These are phyloP conservation scores for Fusarium siculi DNA, from an alignment of 2,329 filamentous ascomycete genomes.

Conservation along the genomic window DNA sequence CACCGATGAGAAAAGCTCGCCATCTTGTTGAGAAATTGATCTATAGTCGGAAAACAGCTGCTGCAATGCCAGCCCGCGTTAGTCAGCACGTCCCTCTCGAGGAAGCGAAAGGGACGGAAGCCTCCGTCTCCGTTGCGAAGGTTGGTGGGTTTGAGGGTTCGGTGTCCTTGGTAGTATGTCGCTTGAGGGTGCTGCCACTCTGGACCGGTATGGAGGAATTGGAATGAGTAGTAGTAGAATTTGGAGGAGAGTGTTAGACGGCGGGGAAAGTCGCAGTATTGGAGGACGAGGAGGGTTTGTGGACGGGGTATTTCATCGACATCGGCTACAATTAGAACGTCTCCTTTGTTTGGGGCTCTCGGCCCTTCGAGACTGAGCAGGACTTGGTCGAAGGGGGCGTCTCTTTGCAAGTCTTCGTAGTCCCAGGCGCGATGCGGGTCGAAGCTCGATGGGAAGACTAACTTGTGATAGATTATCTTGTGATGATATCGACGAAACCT, in stretches of 20 bases:
- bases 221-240: conserved; percentile 69
- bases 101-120: conserved; percentile 49
- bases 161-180: conserved; percentile 57
- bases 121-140: conserved; percentile 61
- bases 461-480: conserved; percentile 69
- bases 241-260: conserved; percentile 61
- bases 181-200: conserved; percentile 69
- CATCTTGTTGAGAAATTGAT: conserved; percentile 66
- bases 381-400: conserved; percentile 67
- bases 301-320: conserved; percentile 70
- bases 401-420: conserved; percentile 62
- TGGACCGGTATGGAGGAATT: conserved; percentile 54
- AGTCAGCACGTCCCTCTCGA: conserved; percentile 56
- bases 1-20: conserved; percentile 64
- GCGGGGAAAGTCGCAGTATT: conserved; percentile 62
- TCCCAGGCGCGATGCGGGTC: conserved; percentile 56
- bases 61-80: conserved; percentile 71
- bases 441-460: conserved; percentile 57
- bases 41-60: conserved; percentile 66
- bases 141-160: conserved; percentile 64
- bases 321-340: conserved; percentile 68
- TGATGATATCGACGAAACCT: conserved; percentile 62
- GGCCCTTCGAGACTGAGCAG: conserved; percentile 58
- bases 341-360: conserved; percentile 56
- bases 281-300: conserved; percentile 58